phyloP scores from a whole-genome alignment of 768 basidiomycete genomes.

The Mycena epipterygia region DNA sequence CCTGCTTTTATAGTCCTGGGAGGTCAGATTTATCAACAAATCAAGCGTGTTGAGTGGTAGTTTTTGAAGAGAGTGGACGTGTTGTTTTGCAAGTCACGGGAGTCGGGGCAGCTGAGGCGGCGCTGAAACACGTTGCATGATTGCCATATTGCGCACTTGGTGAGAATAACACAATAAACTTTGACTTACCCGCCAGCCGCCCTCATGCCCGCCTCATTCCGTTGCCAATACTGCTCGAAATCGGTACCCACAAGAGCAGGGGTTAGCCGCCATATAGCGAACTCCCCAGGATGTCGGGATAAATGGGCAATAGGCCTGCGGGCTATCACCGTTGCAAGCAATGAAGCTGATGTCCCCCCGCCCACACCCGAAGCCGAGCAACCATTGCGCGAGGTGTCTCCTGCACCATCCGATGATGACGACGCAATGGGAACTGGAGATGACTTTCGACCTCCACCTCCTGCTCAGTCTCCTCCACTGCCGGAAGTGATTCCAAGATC shows the following conservation, averaged over 20 bases:
- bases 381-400: background rate
- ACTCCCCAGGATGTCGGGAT: background rate
- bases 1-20: background rate
- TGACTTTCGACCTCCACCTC: background rate
- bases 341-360: background rate
- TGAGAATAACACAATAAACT: background rate
- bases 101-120: too few relatives aligned
- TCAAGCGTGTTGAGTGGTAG: background rate
- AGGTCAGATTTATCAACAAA: background rate
- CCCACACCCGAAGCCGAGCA: background rate
- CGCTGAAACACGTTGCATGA: background rate
- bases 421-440: background rate
- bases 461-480: background rate
- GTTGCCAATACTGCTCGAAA: background rate
- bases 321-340: background rate
- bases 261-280: background rate
- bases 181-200: background rate
- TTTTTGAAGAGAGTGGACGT: background rate
- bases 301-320: background rate
- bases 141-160: background rate
- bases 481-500: background rate
- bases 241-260: background rate
- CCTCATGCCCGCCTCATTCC: background rate
- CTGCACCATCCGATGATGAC: background rate
- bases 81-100: slow-evolving; percentile 6